Evolutionary conservation across 495 filamentous ascomycete genomes (phyloP), one percentile per base, ranked within the genome.

Genomic region (Lentithecium fluviatile): DNA sequence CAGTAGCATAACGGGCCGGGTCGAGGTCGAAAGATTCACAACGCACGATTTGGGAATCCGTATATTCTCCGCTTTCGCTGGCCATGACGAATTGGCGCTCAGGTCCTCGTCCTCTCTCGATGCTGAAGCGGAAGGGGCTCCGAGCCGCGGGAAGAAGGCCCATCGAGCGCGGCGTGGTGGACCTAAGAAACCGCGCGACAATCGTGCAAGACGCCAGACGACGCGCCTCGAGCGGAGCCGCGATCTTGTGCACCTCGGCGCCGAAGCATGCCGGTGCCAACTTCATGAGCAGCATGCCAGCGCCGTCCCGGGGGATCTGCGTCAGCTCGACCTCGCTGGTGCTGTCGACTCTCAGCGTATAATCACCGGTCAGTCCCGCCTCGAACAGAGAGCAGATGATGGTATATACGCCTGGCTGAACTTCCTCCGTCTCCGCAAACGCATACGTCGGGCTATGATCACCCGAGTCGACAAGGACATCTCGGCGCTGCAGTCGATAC

Each of bases 331-430:
- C 80, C 1, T 79, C 74, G 8, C 75, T 71, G 21, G 75, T 81
- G n/a, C 88, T 83, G 10, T 81, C 83, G 34, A 95, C 79, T 64
- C 83, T 83, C 24, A 98, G 77, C 2, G 78, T 83, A 74, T 95
- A 97, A n/a, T 77, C 78, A 1, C 83, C 90, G 2, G 82, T 73
- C 68, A 92, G 87, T 26, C 84, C 84, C 0, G 86, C 81, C 45
- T 95, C 90, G 69, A 95, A 97, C 1, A 94, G 96, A 7, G 88
- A 91, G 65, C 84, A 88, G 11, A 97, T 85, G 46, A 96, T 80
- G 0, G 91, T 96, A 73, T 97, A 97, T 0, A 77, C 79, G 2
- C 93, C 93, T 2, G 78, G 72, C 24, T 81, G 79, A 7, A 93
- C 72, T 6, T 69, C 70, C 13, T 73, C 70, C 12, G 82, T 71